Evolutionary conservation across 2,329 filamentous ascomycete genomes (phyloP), one percentile per base, ranked within the genome.

Genomic region (Phoma herbarum): DNA sequence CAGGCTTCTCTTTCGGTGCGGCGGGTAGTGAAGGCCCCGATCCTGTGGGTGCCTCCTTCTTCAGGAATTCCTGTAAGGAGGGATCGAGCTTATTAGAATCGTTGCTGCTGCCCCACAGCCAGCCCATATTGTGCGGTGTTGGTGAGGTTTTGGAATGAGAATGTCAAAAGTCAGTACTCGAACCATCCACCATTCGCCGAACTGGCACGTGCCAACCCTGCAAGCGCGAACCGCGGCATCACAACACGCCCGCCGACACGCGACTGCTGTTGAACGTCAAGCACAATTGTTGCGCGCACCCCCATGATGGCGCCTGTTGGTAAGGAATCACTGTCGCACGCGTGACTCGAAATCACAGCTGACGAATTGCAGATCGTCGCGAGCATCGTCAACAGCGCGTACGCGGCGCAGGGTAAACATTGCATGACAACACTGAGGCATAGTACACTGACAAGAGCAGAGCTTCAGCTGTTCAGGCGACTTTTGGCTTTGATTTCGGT

Each of bases 41-140:
- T 79, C 91, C 90, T 68, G 89, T 81, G 29, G 92, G 90, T 25
- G 91, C 89, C 81, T 96, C 91, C 78, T 89, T 88, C 74, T 93
- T 84, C 72, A 97, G 88, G 77, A 93, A 96, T 65, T 94, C 90
- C 71, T 90, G 90, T 56, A 97, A 85, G 64, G 89, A 88, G 37
- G 92, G 90, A 73, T 97, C 92, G 69, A 97, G 88, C 68, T 90
- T 88, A 68, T 91, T 86, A 68, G 83, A 75, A 63, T 71, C 68
- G 50, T 62, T 63, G 41, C 59, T 61, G 57, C 72, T 77, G 57
- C 82, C 80, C 85, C 86, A 88, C 61, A 88, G 83, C 87, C 87
- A 89, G 69, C 86, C 85, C 87, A 89, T 88, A 63, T 63, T 65
- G 53, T 52, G 22, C 50, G 46, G 18, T 52, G 46, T 35, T 18